Evolutionary conservation across 352 stramenopile genomes (phyloP), one percentile per base, ranked within the genome.

Genomic region (Phytophthora rubi): DNA sequence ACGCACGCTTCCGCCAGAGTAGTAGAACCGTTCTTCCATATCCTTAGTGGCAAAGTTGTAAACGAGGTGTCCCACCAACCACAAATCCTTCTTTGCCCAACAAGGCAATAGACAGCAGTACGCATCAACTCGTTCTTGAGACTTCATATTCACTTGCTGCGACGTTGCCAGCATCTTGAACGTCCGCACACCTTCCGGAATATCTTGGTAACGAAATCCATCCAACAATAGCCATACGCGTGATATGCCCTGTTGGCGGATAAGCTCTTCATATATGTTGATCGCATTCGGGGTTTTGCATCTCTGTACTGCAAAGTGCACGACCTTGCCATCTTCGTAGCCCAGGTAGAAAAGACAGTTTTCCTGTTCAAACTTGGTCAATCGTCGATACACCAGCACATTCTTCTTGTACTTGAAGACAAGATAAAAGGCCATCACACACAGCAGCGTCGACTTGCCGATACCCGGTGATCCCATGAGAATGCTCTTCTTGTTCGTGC

Each of bases 121-220:
- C 16, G 53, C 35, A 57, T 53, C 12, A 53, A 16, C 5, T 15
- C 9, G 53, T n/a, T 68, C 59, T 61, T 53, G 26, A 12, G 53
- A 62, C 26, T 56, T 73, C 6, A 73, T 10, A 57, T 53, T 9
- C 28, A 73, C 59, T 59, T 62, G 53, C 54, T 77, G 62, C n/a
- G 68, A 77, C 12, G 68, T 76, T 10, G 59, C 48, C 45, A 77
- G 30, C 51, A 80, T 6, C 4, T 55, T 68, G 39, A 77, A 80
- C 30, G 53, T 75, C n/a, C 1, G 6, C 33, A 56, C 0, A 53
- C 28, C 39, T 21, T 57, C 8, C 6, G 64, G 64, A 45, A 71
- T 57, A 26, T 65, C 7, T 32, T 57, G 0, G 28, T 57, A 71
- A 0, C 1, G 12, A 61, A 71, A 65, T 16, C 35, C 56, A 57